Evolutionary conservation across 768 basidiomycete genomes (phyloP).

Genomic region (Termitomyces sp.): DNA sequence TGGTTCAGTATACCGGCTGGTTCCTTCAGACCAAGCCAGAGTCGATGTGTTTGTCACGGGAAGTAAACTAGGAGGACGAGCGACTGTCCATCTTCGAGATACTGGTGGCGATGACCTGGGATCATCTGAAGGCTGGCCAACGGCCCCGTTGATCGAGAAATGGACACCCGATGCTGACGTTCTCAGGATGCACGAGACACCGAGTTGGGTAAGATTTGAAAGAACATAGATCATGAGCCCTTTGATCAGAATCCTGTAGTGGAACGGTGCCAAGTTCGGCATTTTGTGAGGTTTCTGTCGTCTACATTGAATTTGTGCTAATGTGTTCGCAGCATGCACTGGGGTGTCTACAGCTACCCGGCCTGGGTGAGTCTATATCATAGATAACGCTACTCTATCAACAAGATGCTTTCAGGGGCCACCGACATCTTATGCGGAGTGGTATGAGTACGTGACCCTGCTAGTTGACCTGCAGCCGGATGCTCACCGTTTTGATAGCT

Average conservation of each 20-base stretch:
- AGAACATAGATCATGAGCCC: neutral
- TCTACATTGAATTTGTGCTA: neutral
- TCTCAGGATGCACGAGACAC: constrained; percentile 42
- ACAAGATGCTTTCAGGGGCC: constrained; percentile 25
- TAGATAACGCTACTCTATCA: neutral
- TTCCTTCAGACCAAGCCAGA: constrained; percentile 43
- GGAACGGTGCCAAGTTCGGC: constrained; percentile 47
- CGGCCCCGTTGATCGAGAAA: constrained; percentile 28
- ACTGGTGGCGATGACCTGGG: constrained; percentile 27
- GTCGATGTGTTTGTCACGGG: constrained; percentile 43
- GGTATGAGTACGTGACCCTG: constrained; percentile 40
- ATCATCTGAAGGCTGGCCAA: constrained; percentile 30
- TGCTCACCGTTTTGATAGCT: constrained; percentile 18
- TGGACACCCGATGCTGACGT: constrained; percentile 33
- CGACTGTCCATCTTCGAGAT: constrained; percentile 28
- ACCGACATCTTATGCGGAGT: constrained; percentile 40
- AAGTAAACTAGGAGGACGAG: constrained; percentile 19
- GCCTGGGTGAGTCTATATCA: constrained; percentile 27
- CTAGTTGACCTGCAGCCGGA: neutral
- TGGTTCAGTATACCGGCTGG: constrained; percentile 39
- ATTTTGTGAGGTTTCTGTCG: constrained; percentile 38
- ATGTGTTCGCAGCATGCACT: constrained; percentile 33
- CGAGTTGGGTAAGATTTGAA: constrained; percentile 37
- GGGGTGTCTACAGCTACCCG: constrained; percentile 43
- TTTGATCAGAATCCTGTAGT: constrained; percentile 23